These are phyloP conservation scores for Rhizophagus clarus DNA, from an alignment of 192 early-diverging fungal genomes.

Conservation along the genomic window DNA sequence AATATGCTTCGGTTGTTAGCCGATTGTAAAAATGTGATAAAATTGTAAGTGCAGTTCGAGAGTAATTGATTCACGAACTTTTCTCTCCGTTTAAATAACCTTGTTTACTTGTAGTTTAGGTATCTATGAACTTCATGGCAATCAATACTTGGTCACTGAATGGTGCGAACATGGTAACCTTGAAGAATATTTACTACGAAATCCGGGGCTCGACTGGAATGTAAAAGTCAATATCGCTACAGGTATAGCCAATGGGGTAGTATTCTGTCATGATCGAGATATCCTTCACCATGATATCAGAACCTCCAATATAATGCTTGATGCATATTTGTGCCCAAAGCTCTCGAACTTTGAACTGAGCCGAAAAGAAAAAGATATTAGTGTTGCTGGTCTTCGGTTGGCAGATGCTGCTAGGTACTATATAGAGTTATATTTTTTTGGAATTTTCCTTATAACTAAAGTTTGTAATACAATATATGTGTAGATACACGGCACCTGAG, in stretches of 20 bases:
- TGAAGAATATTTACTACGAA: not conserved
- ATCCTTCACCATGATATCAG: constrained; percentile 5
- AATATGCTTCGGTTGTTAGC: no score
- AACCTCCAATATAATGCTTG: not conserved
- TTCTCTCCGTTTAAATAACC: no score
- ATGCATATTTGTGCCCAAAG: not conserved
- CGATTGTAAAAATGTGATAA: no score
- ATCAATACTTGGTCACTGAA: constrained; percentile 5
- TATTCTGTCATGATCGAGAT: constrained; percentile 5
- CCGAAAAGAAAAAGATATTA: not conserved
- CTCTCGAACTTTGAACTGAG: not conserved
- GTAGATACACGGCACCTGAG: no score
- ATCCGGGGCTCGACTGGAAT: not conserved
- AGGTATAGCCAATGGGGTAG: constrained; percentile 9
- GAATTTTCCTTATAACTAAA: no score
- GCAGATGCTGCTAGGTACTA: no score
- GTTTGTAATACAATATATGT: no score
- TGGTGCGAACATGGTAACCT: not conserved
- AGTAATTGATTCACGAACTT: no score
- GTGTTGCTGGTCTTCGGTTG: no score
- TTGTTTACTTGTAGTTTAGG: constrained; percentile 7
- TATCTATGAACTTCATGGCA: not conserved
- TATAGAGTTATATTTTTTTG: no score
- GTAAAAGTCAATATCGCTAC: not conserved
- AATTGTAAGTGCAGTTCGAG: no score